Evolutionary conservation across 495 filamentous ascomycete species (phyloP).

Genomic region (Aspergillus carlsbadensis): DNA sequence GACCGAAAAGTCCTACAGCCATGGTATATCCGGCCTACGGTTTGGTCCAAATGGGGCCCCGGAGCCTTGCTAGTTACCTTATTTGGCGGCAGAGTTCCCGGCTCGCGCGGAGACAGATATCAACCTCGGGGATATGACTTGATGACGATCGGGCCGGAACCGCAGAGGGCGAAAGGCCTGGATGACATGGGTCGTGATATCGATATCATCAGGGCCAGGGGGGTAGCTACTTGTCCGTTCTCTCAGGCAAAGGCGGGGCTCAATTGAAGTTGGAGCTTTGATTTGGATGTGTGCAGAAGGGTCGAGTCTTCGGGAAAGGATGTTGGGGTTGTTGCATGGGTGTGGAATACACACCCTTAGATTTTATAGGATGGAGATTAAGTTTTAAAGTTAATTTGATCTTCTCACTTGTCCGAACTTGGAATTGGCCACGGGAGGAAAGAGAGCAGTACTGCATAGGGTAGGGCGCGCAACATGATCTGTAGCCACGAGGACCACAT

Average conservation of each 20-base stretch:
- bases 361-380: too few relatives aligned
- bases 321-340: too few relatives aligned
- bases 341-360: too few relatives aligned
- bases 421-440: too few relatives aligned
- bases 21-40: conserved; percentile 50
- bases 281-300: too few relatives aligned
- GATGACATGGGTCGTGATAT: conserved; percentile 34
- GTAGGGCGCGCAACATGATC: too few relatives aligned
- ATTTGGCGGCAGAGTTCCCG: conserved; percentile 42
- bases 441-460: too few relatives aligned
- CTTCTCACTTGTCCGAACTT: too few relatives aligned
- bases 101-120: conserved; percentile 42
- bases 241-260: conserved; percentile 18
- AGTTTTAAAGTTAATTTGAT: too few relatives aligned
- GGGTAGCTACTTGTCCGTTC: conserved; percentile 24
- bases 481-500: too few relatives aligned
- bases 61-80: conserved; percentile 43
- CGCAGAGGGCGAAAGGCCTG: conserved; percentile 47
- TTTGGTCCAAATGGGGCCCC: conserved; percentile 50
- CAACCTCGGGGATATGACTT: conserved; percentile 52
- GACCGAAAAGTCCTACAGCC: conserved; percentile 34
- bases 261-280: too few relatives aligned
- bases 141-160: conserved; percentile 50
- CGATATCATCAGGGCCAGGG: conserved; percentile 30
- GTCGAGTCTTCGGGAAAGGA: too few relatives aligned